Conservation (phyloP, 179 eudicot genomes). For the Sideroxylon spinosum region DNA sequence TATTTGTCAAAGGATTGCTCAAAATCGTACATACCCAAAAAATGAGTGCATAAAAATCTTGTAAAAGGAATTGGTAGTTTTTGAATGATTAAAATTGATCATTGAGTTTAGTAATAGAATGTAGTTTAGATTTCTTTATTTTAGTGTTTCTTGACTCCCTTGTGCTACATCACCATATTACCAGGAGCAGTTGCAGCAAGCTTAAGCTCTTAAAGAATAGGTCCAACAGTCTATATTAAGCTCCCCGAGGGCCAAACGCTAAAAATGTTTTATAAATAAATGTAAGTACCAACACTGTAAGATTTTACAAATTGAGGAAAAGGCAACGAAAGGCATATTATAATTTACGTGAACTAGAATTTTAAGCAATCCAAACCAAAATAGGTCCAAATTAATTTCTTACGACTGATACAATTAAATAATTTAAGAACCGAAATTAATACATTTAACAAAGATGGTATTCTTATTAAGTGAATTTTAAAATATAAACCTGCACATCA, state of each 20-base stretch:
- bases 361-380: neutral
- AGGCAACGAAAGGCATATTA: neutral
- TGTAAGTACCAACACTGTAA: neutral
- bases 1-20: too few species aligned
- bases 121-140: too few species aligned
- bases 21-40: constrained; percentile 45
- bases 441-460: neutral
- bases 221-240: neutral
- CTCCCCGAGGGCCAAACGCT: neutral
- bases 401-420: neutral
- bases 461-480: neutral
- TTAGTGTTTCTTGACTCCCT: too few species aligned
- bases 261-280: neutral
- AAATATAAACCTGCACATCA: too few species aligned
- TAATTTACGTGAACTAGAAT: neutral
- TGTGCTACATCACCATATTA: too few species aligned
- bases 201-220: neutral
- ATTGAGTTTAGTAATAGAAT: too few species aligned
- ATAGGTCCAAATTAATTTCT: neutral
- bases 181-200: neutral
- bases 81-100: too few species aligned
- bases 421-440: neutral
- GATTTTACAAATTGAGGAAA: neutral
- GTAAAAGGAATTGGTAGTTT: constrained; percentile 18
- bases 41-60: constrained; percentile 63